phyloP scores from a whole-genome alignment of 2,329 filamentous ascomycete genomes.

The Fusarium scirpi region DNA sequence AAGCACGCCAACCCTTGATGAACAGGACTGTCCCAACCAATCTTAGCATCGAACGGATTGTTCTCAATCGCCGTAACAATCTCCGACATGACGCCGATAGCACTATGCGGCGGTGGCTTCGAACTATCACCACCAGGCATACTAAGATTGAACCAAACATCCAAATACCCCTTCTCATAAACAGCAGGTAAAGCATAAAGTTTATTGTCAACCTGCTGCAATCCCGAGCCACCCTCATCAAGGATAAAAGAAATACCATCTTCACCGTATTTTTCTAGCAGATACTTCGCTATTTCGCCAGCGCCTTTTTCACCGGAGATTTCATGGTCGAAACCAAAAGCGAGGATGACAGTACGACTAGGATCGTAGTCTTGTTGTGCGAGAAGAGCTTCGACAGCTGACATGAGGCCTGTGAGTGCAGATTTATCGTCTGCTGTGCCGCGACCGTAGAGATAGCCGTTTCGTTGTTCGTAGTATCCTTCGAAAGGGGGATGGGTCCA shows the following conservation, averaged over 20 bases:
- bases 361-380: constrained; percentile 61
- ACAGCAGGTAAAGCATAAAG: constrained; percentile 68
- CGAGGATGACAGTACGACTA: constrained; percentile 66
- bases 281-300: constrained; percentile 60
- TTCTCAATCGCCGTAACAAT: constrained; percentile 72
- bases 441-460: constrained; percentile 55
- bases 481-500: constrained; percentile 57
- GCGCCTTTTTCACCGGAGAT: constrained; percentile 68
- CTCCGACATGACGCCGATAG: constrained; percentile 75
- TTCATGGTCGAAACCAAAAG: constrained; percentile 75
- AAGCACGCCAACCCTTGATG: constrained; percentile 67
- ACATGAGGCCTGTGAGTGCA: constrained; percentile 52
- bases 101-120: constrained; percentile 69
- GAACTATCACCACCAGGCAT: constrained; percentile 71
- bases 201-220: constrained; percentile 59
- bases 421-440: constrained; percentile 57
- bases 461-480: constrained; percentile 49
- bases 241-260: constrained; percentile 70
- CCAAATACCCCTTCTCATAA: constrained; percentile 71
- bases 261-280: constrained; percentile 63
- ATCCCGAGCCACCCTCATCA: constrained; percentile 71
- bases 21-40: constrained; percentile 63
- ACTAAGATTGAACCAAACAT: constrained; percentile 66
- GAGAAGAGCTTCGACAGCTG: constrained; percentile 61
- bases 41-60: constrained; percentile 62